Conservation (phyloP, 164 flowering plant species). For the Annona squamosa region DNA sequence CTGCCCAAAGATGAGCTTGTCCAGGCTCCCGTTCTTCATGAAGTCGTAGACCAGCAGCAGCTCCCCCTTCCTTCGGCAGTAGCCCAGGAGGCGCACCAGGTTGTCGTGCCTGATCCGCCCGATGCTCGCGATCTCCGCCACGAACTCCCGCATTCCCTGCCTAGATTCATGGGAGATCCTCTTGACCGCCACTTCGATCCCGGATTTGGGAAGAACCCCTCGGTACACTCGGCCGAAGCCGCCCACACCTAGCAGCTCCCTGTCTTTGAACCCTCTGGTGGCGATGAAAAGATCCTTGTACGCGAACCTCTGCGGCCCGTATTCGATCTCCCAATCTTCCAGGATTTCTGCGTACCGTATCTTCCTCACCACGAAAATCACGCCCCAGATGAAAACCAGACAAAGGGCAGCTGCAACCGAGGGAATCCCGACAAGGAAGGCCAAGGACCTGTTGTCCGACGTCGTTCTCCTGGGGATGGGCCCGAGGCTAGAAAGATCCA, state of each 20-base stretch:
- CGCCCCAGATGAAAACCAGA: background rate
- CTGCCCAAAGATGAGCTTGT: conserved; percentile 12
- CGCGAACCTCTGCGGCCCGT: conserved; percentile 14
- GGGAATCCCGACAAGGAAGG: conserved; percentile 10
- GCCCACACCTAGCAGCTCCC: conserved; percentile 14
- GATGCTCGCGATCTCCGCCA: conserved; percentile 20
- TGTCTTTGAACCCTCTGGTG: conserved; percentile 19
- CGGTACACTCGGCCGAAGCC: conserved; percentile 21
- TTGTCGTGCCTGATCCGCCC: conserved; percentile 18
- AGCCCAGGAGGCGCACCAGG: conserved; percentile 17
- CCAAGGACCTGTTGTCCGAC: conserved; percentile 6
- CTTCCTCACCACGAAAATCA: conserved; percentile 2
- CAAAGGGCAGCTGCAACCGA: background rate
- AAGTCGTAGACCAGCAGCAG: conserved; percentile 21
- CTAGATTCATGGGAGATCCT: conserved; percentile 21
- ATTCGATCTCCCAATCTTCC: conserved; percentile 16
- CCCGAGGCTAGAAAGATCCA: conserved; percentile 38
- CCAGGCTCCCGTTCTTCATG: conserved; percentile 17
- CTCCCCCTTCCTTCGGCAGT: conserved; percentile 17
- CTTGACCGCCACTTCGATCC: conserved; percentile 18
- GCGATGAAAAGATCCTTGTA: conserved; percentile 16
- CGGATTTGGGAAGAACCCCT: conserved; percentile 12
- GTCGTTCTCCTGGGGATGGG: conserved; percentile 20
- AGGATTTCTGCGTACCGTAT: conserved; percentile 12
- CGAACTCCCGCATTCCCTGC: conserved; percentile 24